Conservation (phyloP, 2,329 filamentous ascomycete genomes). For the Trichophyton mentagrophytes region DNA sequence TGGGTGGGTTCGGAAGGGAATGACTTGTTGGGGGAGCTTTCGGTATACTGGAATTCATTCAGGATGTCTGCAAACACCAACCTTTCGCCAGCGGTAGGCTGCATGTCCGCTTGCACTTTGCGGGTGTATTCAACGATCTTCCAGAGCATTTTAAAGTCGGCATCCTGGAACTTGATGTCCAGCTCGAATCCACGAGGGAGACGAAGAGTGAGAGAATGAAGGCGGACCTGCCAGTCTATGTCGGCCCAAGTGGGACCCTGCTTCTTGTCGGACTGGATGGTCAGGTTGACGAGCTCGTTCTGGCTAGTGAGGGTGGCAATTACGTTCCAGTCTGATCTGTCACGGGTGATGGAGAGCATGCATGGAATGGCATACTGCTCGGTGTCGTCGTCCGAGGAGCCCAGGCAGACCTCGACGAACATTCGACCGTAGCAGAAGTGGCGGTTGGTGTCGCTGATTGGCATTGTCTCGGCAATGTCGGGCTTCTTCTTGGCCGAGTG, state of each 20-base stretch:
- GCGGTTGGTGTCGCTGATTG: constrained; percentile 59
- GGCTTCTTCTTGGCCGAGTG: constrained; percentile 31
- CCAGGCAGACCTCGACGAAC: constrained; percentile 59
- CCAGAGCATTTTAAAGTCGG: constrained; percentile 68
- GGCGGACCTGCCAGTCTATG: constrained; percentile 62
- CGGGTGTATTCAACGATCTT: constrained; percentile 74
- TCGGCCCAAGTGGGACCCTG: constrained; percentile 67
- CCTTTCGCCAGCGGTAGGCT: constrained; percentile 55
- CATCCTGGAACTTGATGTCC: constrained; percentile 55
- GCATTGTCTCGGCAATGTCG: constrained; percentile 53
- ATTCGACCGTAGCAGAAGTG: constrained; percentile 71
- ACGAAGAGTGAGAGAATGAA: constrained; percentile 52
- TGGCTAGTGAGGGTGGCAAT: constrained; percentile 68
- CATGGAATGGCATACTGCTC: constrained; percentile 59
- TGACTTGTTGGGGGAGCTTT: constrained; percentile 54
- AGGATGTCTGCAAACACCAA: constrained; percentile 57
- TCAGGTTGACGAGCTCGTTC: constrained; percentile 60
- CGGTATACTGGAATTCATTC: constrained; percentile 67
- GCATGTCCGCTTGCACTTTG: constrained; percentile 60
- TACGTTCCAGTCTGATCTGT: constrained; percentile 54
- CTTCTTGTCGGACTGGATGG: constrained; percentile 56
- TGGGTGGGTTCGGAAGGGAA: constrained; percentile 66
- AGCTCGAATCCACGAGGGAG: constrained; percentile 66
- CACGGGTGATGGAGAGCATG: constrained; percentile 61
- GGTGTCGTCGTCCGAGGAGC: constrained; percentile 57